Conservation (phyloP, 225 moss, liverwort and hornwort genomes). For the Bryoerythrophyllum caledonicum region DNA sequence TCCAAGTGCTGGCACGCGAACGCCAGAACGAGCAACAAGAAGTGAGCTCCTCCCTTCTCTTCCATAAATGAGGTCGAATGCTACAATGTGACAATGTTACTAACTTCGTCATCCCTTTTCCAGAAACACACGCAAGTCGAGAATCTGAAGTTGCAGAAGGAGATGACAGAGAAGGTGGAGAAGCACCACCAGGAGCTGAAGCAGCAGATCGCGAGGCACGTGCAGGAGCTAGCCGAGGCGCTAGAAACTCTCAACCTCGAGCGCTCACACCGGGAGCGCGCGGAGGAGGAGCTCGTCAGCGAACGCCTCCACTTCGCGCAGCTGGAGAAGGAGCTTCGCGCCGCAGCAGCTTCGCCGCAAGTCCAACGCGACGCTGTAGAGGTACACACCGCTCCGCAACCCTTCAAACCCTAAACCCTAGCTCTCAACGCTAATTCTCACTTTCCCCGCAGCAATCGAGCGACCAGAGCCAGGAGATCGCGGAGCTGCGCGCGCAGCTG, state of each 20-base stretch:
- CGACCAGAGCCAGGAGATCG: slow-evolving; percentile 29
- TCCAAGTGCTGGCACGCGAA: slow-evolving; percentile 34
- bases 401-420: too few species aligned
- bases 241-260: slow-evolving; percentile 34
- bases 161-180: slow-evolving; percentile 44
- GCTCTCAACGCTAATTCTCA: too few species aligned
- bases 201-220: slow-evolving; percentile 42
- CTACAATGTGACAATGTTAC: neutral
- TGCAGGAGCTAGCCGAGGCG: slow-evolving; percentile 38
- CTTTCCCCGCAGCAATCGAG: slow-evolving; percentile 16
- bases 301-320: slow-evolving; percentile 40
- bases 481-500: slow-evolving; percentile 32
- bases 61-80: too few species aligned
- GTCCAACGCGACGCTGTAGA: slow-evolving; percentile 9
- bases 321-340: slow-evolving; percentile 43
- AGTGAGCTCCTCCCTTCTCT: slow-evolving; percentile 6
- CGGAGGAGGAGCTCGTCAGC: slow-evolving; percentile 47
- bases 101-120: slow-evolving; percentile 5
- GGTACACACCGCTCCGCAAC: too few species aligned
- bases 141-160: slow-evolving; percentile 47
- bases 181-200: slow-evolving; percentile 41
- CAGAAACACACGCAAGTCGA: slow-evolving; percentile 46
- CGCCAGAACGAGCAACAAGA: slow-evolving; percentile 38
- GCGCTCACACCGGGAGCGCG: slow-evolving; percentile 37
- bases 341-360: slow-evolving; percentile 29